A percentile compares a stretch with the other conserved stretches of the same genome.
Conservation (phyloP, 345 rosid species). For the Aurinia saxatilis region DNA sequence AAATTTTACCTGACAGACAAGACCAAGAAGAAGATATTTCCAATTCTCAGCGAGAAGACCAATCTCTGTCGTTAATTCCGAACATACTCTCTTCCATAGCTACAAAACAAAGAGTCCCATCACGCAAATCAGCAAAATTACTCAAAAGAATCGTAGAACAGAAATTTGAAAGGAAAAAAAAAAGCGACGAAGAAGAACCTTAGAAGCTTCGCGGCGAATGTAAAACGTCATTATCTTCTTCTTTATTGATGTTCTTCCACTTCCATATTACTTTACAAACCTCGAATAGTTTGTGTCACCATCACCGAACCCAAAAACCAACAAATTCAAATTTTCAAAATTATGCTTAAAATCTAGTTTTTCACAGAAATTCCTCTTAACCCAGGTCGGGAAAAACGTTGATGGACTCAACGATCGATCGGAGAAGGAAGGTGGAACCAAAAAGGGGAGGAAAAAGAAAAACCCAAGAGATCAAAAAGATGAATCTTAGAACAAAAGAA, state of each 20-base stretch:
- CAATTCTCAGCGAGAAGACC: constrained; percentile 77
- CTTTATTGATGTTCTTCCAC: constrained; percentile 14
- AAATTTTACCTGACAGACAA: constrained; percentile 68
- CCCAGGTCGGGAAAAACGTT: too few species aligned
- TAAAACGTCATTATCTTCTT: constrained; percentile 61
- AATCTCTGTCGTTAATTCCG: constrained; percentile 77
- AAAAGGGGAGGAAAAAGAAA: background rate
- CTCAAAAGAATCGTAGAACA: background rate
- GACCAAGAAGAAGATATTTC: constrained; percentile 83
- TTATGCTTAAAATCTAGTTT: background rate
- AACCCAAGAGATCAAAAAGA: background rate
- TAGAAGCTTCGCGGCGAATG: constrained; percentile 96
- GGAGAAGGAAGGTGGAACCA: background rate
- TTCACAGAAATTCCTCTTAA: too few species aligned
- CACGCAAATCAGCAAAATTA: background rate
- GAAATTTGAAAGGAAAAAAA: background rate
- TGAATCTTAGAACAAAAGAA: too few species aligned
- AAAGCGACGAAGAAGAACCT: constrained; percentile 45
- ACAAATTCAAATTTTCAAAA: background rate
- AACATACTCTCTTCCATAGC: constrained; percentile 92
- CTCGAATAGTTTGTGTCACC: constrained; percentile 39
- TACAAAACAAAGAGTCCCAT: constrained; percentile 19
- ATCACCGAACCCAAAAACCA: constrained; percentile 21
- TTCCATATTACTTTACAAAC: constrained; percentile 60
- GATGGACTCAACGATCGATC: constrained; percentile 21